These are phyloP conservation scores for Vitis labrusca DNA, from an alignment of 164 flowering plant genomes.

Conservation along the genomic window DNA sequence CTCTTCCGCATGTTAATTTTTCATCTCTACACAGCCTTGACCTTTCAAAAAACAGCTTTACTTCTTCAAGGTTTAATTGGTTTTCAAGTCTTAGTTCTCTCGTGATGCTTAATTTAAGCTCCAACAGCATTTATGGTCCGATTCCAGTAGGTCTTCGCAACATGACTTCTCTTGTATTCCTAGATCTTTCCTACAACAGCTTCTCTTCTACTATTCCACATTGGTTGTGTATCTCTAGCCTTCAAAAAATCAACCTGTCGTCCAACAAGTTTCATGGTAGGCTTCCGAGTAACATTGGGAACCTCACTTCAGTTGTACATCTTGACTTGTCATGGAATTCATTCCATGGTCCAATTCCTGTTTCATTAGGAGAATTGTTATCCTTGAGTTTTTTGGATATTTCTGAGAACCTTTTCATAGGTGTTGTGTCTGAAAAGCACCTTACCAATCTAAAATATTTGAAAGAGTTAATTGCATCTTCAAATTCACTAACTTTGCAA, in stretches of 20 bases:
- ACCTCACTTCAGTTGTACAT: not conserved
- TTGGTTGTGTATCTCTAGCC: not conserved
- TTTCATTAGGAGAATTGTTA: slow-evolving; percentile 11
- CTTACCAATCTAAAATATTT: slow-evolving; percentile 15
- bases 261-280: not conserved
- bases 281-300: not conserved
- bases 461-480: not conserved
- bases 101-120: slow-evolving; percentile 4
- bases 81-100: not conserved
- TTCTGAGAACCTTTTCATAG: not conserved
- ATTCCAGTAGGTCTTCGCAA: not conserved
- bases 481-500: slow-evolving; percentile 2
- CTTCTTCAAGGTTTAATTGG: not conserved
- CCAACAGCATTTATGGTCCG: not conserved
- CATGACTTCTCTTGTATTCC: too few relatives aligned
- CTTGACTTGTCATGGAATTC: not conserved
- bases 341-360: slow-evolving; percentile 11
- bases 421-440: slow-evolving; percentile 6
- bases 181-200: too few relatives aligned
- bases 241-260: not conserved
- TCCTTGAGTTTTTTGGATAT: not conserved
- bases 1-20: not conserved
- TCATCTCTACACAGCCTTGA: too few relatives aligned
- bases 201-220: not conserved
- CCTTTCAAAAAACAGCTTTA: not conserved